A percentile compares a stretch with the other conserved stretches of the same genome.
Evolutionary conservation across 352 stramenopile genomes (phyloP).

Genomic region (Aphanomyces euteiches): DNA sequence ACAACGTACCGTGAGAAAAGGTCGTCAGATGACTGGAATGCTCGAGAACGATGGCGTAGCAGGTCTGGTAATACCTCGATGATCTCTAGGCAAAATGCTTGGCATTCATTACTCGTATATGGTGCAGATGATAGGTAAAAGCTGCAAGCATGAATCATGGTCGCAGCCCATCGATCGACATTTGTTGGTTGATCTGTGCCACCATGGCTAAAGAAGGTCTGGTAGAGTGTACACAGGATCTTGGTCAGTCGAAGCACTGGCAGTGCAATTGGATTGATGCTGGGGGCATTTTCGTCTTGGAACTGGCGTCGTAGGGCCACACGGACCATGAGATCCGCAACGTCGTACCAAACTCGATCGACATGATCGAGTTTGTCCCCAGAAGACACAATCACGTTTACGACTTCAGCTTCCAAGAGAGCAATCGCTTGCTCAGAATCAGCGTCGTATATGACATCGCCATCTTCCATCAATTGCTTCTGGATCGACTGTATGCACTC

Average conservation of each 20-base stretch:
- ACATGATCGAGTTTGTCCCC: neutral
- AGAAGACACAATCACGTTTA: neutral
- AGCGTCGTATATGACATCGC: neutral
- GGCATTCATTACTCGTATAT: neutral
- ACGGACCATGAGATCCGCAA: neutral
- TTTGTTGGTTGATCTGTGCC: too few relatives aligned
- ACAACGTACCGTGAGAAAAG: neutral
- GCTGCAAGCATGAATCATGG: neutral
- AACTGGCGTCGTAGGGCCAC: neutral
- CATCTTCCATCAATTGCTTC: slow-evolving; percentile 8
- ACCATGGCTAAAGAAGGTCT: too few relatives aligned
- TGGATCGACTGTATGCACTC: slow-evolving; percentile 3
- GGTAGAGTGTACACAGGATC: neutral
- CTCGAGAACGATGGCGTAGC: neutral
- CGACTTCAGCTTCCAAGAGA: neutral
- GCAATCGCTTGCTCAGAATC: neutral
- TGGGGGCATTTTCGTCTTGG: neutral
- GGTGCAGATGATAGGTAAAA: neutral
- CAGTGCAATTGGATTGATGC: neutral
- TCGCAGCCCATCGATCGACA: neutral
- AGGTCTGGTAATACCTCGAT: neutral
- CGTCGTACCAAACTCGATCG: neutral
- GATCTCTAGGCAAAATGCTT: neutral
- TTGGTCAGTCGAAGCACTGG: neutral
- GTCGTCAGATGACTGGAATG: slow-evolving; percentile 2